These are phyloP conservation scores for Sporothrix curviconia DNA, from an alignment of 2,329 filamentous ascomycete species.

Conservation along the genomic window DNA sequence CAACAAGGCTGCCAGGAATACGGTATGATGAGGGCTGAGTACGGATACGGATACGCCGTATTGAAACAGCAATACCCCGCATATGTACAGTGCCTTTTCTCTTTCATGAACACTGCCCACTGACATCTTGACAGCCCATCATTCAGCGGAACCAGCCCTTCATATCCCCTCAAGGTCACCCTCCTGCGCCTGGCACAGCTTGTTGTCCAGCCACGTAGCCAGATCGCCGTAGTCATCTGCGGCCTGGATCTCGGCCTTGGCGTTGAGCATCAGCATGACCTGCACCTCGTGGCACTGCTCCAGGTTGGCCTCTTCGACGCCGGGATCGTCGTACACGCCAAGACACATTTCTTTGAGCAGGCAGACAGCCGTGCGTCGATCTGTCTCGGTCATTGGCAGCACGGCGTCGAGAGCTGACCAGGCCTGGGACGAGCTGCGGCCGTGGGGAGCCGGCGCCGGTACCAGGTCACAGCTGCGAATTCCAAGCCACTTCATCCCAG, in stretches of 20 bases:
- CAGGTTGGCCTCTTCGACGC: slow-evolving; percentile 26
- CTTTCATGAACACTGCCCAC: too few species aligned
- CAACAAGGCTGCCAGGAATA: too few species aligned
- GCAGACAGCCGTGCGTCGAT: slow-evolving; percentile 50
- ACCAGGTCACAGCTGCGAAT: slow-evolving; percentile 26
- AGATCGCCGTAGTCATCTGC: slow-evolving; percentile 51
- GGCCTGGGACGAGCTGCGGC: background rate
- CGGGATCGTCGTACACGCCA: slow-evolving; percentile 9
- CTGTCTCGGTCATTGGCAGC: slow-evolving; percentile 42
- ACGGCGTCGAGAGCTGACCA: slow-evolving; percentile 25
- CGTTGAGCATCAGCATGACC: slow-evolving; percentile 63
- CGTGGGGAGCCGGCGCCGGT: too few species aligned
- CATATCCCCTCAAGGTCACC: background rate
- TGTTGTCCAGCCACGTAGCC: slow-evolving; percentile 42
- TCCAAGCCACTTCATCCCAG: slow-evolving; percentile 59
- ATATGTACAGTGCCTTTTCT: too few species aligned
- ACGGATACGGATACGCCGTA: too few species aligned
- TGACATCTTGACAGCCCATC: too few species aligned
- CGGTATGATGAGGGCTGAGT: too few species aligned
- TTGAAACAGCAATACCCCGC: too few species aligned
- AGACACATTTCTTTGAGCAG: slow-evolving; percentile 46
- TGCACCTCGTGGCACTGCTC: slow-evolving; percentile 55
- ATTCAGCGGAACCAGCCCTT: too few species aligned
- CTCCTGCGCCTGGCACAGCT: slow-evolving; percentile 25
- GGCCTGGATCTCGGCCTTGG: slow-evolving; percentile 73